Evolutionary conservation across 208 protist species (phyloP).

Genomic region (Wallacemonas sp.): DNA sequence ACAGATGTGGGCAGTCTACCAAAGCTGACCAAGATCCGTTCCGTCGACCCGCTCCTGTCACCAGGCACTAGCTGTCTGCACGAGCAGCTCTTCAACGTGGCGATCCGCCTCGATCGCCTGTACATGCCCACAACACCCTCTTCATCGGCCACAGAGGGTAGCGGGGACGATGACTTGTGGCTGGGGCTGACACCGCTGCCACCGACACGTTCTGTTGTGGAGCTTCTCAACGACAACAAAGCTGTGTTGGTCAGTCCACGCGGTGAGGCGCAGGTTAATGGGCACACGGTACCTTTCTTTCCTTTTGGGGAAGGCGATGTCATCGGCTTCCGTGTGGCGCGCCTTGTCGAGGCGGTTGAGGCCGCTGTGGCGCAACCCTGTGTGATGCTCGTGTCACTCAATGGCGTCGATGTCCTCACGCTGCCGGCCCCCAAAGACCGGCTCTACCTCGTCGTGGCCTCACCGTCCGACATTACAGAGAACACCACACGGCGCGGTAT

Average conservation of each 20-base stretch:
- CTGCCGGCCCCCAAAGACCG: slow-evolving; percentile 32
- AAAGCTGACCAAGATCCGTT: slow-evolving; percentile 3
- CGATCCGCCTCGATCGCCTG: neutral
- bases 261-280: slow-evolving; percentile 9
- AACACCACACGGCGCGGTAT: neutral
- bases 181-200: slow-evolving; percentile 3
- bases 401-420: slow-evolving; percentile 39
- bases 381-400: slow-evolving; percentile 47
- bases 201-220: neutral
- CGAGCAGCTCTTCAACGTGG: slow-evolving; percentile 1
- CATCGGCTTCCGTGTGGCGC: slow-evolving; percentile 35
- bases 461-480: slow-evolving; percentile 13
- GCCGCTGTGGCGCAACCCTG: slow-evolving; percentile 36
- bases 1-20: neutral
- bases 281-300: slow-evolving; percentile 25
- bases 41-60: slow-evolving; percentile 1
- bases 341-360: neutral
- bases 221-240: slow-evolving; percentile 17
- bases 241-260: slow-evolving; percentile 39
- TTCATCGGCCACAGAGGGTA: no score
- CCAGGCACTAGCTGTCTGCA: neutral
- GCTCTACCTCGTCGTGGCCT: slow-evolving; percentile 43
- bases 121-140: neutral
- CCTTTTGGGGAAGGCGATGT: slow-evolving; percentile 45
- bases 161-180: slow-evolving; percentile 2